Base-by-base conservation (phyloP, 805 yeast species). In the Barnettozyma wickerhamii region DNA sequence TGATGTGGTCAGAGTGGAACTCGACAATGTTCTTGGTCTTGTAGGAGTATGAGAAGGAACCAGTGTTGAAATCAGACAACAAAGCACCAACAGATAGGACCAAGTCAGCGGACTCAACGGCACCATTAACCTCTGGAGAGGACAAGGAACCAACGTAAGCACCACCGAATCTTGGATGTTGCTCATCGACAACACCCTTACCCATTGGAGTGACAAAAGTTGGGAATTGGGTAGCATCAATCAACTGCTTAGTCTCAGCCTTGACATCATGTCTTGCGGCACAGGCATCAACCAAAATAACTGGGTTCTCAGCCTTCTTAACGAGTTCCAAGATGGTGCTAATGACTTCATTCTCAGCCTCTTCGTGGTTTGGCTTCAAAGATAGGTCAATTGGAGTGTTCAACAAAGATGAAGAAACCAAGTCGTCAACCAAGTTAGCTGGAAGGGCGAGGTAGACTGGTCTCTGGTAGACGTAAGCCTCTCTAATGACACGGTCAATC, bases 121-220 rank as follows among this genome's bases (percentile, higher is more conserved):
- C 75, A 48, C 75, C 78, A 60, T 79, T 79, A 40, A 84, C 87
- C 48, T 73, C 84, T 45, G 87, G 87, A 43, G 68, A 66, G 15
- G 95, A 81, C 53, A 87, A 68, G n/a, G 84, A 72, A 54, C 95
- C 95, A 43, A 85, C 85, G 62, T 86, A 86, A 43, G 82, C 87
- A 65, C 95, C 95, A 52, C 87, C 88, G 64, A 77, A 86, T 64
- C 86, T 69, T 48, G 79, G 75, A 61, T 79, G 73, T 46, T 71
- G 71, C 66, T 86, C 95, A 63, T 83, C 79, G 52, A 85, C 77
- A 19, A 78, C 71, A 45, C 88, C 83, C 65, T 86, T 86, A 65
- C 95, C 95, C 93, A 86, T 84, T 54, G 95, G 95, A 40, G 95
- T 87, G 42, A 82, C 82, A 64, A 78, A 86, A 36, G 83, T 81